phyloP scores from a whole-genome alignment of 2,329 filamentous ascomycete genomes.

The Diaporthe destruens region DNA sequence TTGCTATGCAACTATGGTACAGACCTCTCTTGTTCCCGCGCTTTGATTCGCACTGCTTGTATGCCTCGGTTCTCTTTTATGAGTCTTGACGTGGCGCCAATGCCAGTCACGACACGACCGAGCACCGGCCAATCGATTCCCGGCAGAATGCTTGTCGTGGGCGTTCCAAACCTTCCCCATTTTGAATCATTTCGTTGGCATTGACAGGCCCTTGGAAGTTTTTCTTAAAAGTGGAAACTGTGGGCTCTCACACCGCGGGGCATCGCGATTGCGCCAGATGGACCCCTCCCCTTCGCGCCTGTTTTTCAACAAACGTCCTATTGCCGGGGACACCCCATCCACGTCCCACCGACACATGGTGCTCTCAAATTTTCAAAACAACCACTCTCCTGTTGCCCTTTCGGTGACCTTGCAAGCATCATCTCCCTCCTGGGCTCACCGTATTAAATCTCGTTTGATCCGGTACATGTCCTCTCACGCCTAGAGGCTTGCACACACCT shows the following conservation, averaged over 20 bases:
- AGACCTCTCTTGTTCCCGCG: constrained; percentile 21
- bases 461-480: constrained; percentile 19
- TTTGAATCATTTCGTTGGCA: constrained; percentile 48
- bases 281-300: constrained; percentile 41
- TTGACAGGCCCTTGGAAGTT: constrained; percentile 40
- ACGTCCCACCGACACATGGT: constrained; percentile 32
- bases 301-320: constrained; percentile 27
- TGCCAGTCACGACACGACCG: constrained; percentile 44
- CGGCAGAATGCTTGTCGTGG: constrained; percentile 53
- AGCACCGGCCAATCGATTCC: constrained; percentile 50
- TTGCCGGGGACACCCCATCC: constrained; percentile 40
- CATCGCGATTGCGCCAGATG: constrained; percentile 32
- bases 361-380: constrained; percentile 34
- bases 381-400: constrained; percentile 3
- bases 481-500: constrained; percentile 15
- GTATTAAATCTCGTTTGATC: constrained; percentile 29
- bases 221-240: constrained; percentile 41
- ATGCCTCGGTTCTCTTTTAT: constrained; percentile 41
- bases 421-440: constrained; percentile 36
- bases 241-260: constrained; percentile 39
- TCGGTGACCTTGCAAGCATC: constrained; percentile 36
- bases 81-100: constrained; percentile 55
- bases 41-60: constrained; percentile 43
- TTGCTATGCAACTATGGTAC: constrained; percentile 15
- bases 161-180: constrained; percentile 50